Evolutionary conservation across 2,329 filamentous ascomycete genomes (phyloP).

Genomic region (Juglanconis sp.): DNA sequence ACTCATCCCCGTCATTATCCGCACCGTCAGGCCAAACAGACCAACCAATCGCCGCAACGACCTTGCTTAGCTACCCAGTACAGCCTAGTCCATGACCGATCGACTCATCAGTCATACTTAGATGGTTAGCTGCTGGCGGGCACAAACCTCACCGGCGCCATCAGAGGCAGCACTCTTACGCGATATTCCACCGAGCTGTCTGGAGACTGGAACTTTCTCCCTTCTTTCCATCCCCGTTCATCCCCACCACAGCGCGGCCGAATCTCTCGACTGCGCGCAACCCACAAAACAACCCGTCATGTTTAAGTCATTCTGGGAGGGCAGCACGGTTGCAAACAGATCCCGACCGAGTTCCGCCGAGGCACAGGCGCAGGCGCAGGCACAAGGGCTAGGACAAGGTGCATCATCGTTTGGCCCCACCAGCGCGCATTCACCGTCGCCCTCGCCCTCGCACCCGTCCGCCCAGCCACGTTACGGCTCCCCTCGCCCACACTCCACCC

Average conservation of each 20-base stretch:
- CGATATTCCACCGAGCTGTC: too few species aligned
- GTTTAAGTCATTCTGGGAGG: conserved; percentile 11
- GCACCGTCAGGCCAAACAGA: too few species aligned
- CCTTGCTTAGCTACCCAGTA: too few species aligned
- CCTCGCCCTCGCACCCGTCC: not conserved
- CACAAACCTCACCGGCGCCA: too few species aligned
- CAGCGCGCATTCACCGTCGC: not conserved
- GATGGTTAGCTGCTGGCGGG: too few species aligned
- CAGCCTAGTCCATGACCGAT: too few species aligned
- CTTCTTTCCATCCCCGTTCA: not conserved
- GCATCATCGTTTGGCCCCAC: not conserved
- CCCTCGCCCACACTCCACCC: conserved; percentile 1
- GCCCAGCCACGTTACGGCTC: not conserved
- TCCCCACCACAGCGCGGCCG: not conserved
- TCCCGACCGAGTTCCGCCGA: conserved; percentile 9
- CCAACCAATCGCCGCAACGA: too few species aligned
- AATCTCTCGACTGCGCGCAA: not conserved
- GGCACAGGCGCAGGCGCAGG: not conserved
- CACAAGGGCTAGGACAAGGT: not conserved
- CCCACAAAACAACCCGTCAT: not conserved
- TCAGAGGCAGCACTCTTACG: too few species aligned
- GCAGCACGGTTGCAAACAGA: conserved; percentile 1
- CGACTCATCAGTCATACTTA: too few species aligned
- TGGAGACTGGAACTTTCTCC: not conserved
- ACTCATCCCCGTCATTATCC: too few species aligned